phyloP scores from a whole-genome alignment of 768 basidiomycete species.

The Pulveroboletus sp. region DNA sequence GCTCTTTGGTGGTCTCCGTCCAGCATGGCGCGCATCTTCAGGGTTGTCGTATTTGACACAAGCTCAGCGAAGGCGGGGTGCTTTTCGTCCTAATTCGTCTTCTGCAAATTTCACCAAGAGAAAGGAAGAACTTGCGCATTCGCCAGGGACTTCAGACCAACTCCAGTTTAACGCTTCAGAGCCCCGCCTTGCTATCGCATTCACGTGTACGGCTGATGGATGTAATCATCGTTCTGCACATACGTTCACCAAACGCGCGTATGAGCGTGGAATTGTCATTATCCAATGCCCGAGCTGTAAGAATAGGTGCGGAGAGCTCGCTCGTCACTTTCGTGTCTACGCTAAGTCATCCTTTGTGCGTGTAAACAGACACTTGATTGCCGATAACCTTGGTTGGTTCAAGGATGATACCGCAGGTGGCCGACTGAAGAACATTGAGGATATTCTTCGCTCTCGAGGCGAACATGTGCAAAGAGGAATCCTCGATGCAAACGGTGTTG shows the following conservation, averaged over 20 bases:
- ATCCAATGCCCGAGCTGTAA: constrained; percentile 90
- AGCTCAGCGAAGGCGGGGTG: constrained; percentile 35
- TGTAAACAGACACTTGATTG: constrained; percentile 68
- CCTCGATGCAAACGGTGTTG: constrained; percentile 45
- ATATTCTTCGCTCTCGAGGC: constrained; percentile 73
- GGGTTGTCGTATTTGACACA: constrained; percentile 33
- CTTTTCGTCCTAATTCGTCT: constrained; percentile 21
- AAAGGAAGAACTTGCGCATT: background rate
- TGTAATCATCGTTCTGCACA: constrained; percentile 85
- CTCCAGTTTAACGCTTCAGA: constrained; percentile 42
- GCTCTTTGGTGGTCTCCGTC: constrained; percentile 43
- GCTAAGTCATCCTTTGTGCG: background rate
- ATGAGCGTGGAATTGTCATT: constrained; percentile 86
- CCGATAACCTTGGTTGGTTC: constrained; percentile 92
- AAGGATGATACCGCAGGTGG: constrained; percentile 76
- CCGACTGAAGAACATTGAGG: constrained; percentile 76
- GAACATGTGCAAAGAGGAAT: constrained; percentile 64
- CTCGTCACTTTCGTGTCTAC: background rate
- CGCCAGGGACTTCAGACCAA: constrained; percentile 4
- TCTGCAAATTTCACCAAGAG: background rate
- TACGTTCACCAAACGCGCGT: constrained; percentile 80
- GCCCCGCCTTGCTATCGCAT: constrained; percentile 71
- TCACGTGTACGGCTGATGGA: constrained; percentile 77
- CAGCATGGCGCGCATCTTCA: constrained; percentile 40
- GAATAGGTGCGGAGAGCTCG: constrained; percentile 58